Evolutionary conservation across 2,329 filamentous ascomycete species (phyloP), one percentile per base, ranked within the genome.

Genomic region (Penicillium digitatum): DNA sequence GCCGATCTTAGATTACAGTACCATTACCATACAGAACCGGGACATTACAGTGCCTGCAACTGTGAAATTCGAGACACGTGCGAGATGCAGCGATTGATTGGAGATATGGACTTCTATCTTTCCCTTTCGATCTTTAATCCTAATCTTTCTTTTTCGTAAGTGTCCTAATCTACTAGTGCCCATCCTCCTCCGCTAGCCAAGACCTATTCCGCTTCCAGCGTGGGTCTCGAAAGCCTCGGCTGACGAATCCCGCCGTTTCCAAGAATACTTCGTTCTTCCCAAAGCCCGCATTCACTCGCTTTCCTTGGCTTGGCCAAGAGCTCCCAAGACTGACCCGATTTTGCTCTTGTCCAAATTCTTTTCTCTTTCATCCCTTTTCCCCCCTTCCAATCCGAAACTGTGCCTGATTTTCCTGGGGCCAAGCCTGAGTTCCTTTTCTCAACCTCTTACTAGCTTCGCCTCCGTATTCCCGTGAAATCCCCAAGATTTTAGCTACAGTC

Each of bases 241-340:
- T 65, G 63, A 64, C 63, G 63, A 65, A 63, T 64, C 62, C 63
- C 63, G 63, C 62, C 39, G 40, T 34, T 49, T 58, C 55, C 53
- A 62, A 58, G 53, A 45, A 42, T 31, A 44, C 54, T 45, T 58
- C 54, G 27, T 49, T 54, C 60, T 62, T 61, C 48, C 52, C 49
- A 18, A 37, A 48, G 57, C 54, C 38, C 50, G 55, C 55, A 38
- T 53, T 55, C 22, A 51, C 52, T 57, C 45, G 55, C 47, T 32
- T 40, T 20, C 56, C 32, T 38, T 53, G 52, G 31, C 38, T 52
- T 55, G 50, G 60, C 63, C 62, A 64, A 65, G 63, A 64, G 48
- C 26, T 31, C 20, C 54, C 52, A 62, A 58, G 58, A 57, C 58
- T 49, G 48, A 46, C 42, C 43, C 22, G 51, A 31, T 48, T 35